These are phyloP conservation scores for Buxus sempervirens DNA, from an alignment of 164 flowering plant genomes.

Conservation along the genomic window DNA sequence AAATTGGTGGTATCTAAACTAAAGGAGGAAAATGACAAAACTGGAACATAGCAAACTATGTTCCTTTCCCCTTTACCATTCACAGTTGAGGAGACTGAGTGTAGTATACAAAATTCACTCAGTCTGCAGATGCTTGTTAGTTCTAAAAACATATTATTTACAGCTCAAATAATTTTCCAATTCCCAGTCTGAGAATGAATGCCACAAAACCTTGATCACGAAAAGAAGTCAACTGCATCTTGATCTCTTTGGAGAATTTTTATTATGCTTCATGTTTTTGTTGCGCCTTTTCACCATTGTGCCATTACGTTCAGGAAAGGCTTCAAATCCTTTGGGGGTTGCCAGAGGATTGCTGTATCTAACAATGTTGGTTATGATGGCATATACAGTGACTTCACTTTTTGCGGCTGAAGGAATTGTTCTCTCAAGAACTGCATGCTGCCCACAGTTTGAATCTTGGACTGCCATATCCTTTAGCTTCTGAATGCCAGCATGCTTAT, in stretches of 20 bases:
- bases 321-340: constrained; percentile 19
- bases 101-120: constrained; percentile 62
- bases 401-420: constrained; percentile 34
- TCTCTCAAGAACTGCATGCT: constrained; percentile 47
- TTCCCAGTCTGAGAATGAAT: not conserved
- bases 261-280: constrained; percentile 18
- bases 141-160: constrained; percentile 12
- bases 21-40: constrained; percentile 11
- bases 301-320: constrained; percentile 27
- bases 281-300: constrained; percentile 32
- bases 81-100: constrained; percentile 34
- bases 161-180: not conserved
- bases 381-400: constrained; percentile 46
- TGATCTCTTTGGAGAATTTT: constrained; percentile 30
- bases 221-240: constrained; percentile 17
- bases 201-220: not conserved
- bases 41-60: constrained; percentile 4
- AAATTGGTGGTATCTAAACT: too few species aligned
- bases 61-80: not conserved
- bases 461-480: constrained; percentile 50
- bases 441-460: constrained; percentile 53
- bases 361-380: constrained; percentile 61
- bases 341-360: constrained; percentile 12
- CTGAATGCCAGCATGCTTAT: constrained; percentile 38
- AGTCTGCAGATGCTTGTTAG: constrained; percentile 15